phyloP scores from a whole-genome alignment of 2,329 filamentous ascomycete genomes.

The Aulographum hederae region DNA sequence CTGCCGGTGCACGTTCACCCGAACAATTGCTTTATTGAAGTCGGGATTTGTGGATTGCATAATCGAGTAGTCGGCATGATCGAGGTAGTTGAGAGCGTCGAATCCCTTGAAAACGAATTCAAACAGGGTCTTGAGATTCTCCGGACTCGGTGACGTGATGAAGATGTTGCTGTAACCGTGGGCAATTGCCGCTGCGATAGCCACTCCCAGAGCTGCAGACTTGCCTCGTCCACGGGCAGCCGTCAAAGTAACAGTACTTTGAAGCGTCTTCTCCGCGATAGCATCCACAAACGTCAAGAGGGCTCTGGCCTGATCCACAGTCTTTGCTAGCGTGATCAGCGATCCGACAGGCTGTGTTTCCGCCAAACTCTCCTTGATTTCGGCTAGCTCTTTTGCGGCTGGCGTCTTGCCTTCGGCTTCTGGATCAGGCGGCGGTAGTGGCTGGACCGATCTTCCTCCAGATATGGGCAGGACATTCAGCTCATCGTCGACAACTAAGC shows the following conservation, averaged over 20 bases:
- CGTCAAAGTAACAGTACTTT: slow-evolving; percentile 84
- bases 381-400: slow-evolving; percentile 56
- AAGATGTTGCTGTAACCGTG: slow-evolving; percentile 99
- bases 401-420: slow-evolving; percentile 56
- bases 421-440: slow-evolving; percentile 56
- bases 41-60: slow-evolving; percentile 96
- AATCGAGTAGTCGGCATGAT: slow-evolving; percentile 94
- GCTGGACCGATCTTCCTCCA: slow-evolving; percentile 75
- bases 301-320: slow-evolving; percentile 89
- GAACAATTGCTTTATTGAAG: slow-evolving; percentile 96
- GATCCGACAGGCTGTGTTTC: slow-evolving; percentile 78
- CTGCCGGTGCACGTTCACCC: slow-evolving; percentile 86
- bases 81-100: slow-evolving; percentile 79
- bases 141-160: slow-evolving; percentile 91
- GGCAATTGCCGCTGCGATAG: slow-evolving; percentile 82
- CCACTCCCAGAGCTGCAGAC: slow-evolving; percentile 86
- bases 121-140: slow-evolving; percentile 96
- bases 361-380: slow-evolving; percentile 70
- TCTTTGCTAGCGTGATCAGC: slow-evolving; percentile 68
- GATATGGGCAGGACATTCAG: slow-evolving; percentile 95
- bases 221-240: slow-evolving; percentile 91
- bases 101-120: slow-evolving; percentile 98
- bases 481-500: slow-evolving; percentile 92
- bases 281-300: slow-evolving; percentile 93
- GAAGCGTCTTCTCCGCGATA: slow-evolving; percentile 86